Evolutionary conservation across 2,329 filamentous ascomycete species (phyloP), one percentile per base, ranked within the genome.

Genomic region (Aspergillus luchuensis): DNA sequence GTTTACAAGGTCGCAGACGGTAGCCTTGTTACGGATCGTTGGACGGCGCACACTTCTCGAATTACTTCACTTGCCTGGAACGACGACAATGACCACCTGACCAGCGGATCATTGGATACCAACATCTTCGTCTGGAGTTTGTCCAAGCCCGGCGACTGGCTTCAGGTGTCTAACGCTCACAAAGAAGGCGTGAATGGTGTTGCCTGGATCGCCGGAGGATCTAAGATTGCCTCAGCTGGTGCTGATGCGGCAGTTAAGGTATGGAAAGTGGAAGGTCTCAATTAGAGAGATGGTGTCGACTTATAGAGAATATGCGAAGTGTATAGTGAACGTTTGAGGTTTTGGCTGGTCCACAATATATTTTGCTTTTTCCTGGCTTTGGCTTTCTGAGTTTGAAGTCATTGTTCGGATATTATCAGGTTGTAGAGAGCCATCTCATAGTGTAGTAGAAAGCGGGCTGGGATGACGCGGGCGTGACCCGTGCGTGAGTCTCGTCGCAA

Each of bases 131-230:
- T 97, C 30, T 99, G 95, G 92, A 97, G 91, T 74, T 77, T 97
- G 58, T 80, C 82, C 47, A 91, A 91, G 73, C 94, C 94, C 0
- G 92, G 91, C 2, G 91, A 91, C 76, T 85, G 94, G 67, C 85
- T 96, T 67, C 94, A 95, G 80, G 89, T 88, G 13, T 79, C 87
- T 21, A 96, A 97, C 72, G 92, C 94, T 53, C 95, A 99, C 80
- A 97, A 97, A 79, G 95, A 98, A 72, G 95, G 95, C 8, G 92
- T 98, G 17, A 92, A 90, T 67, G 94, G 91, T 15, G 89, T 98
- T 15, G 85, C 85, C 11, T 99, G 94, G 92, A 83, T 91, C 13
- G 84, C 83, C 28, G 86, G 84, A 8, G 82, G 82, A 60, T 77
- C 77, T 17, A 91, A 85, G 78, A 83, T 98, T 53, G 87, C 91